Base-by-base conservation (phyloP, 352 stramenopile species). In the Globisporangium rhizosaccharum region DNA sequence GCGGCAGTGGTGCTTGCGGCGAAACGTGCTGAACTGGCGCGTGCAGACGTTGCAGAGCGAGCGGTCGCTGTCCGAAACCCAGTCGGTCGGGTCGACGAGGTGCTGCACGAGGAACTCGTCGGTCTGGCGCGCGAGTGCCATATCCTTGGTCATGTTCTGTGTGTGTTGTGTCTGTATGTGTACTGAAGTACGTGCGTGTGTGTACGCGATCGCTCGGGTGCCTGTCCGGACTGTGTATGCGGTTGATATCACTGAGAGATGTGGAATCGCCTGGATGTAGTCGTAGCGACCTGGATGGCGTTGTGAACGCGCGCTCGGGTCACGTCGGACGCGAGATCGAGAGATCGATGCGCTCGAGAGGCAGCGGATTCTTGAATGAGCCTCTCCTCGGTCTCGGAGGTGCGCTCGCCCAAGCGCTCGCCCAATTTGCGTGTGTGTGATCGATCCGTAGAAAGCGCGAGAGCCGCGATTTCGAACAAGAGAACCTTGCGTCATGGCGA, bases 1-100 rank as follows among this genome's bases (percentile, higher is more conserved):
- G 57, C 84, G 80, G 66, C 84, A 94, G 69, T 94, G 84, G 69
- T 94, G 84, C 66, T 94, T 94, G 67, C 84, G 84, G 42, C 82
- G 82, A 62, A 94, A 94, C 17, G 82, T 83, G 56, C 75, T 76
- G 46, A 94, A 94, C 20, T 71, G 68, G 47, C 84, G 80, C 47
- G 80, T 89, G 70, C 84, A 94, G 28, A 94, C 84, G 55, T 82
- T 72, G 70, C 84, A 94, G 33, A 88, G 62, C 15, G 70, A 71
- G 41, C 82, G 82, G 42, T 90, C 79, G 51, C 80, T 70, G 70
- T 92, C 82, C 26, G 71, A 66, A 59, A 94, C 84, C 82, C 82
- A 92, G 71, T 94, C 72, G 17, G 72, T 67, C 10, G 80, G 76
- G 65, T 91, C 78, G 23, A 90, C 75, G 44, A 94, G 75, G 51